phyloP scores from a whole-genome alignment of 2,329 filamentous ascomycete species.

The Colletotrichum musicola region DNA sequence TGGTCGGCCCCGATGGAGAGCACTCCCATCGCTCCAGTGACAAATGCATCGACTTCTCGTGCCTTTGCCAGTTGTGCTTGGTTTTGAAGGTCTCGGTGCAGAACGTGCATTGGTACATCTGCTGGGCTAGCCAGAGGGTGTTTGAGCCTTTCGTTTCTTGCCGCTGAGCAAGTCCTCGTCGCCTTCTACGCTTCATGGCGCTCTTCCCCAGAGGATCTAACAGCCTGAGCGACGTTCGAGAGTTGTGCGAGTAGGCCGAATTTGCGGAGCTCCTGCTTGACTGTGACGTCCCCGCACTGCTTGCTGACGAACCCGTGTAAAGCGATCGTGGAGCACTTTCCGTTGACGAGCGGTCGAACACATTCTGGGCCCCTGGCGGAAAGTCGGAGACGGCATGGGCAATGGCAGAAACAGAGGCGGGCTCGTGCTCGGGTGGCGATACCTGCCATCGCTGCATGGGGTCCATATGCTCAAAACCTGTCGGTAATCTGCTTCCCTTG shows the following conservation, averaged over 20 bases:
- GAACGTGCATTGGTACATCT: conserved; percentile 58
- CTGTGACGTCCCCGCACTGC: conserved; percentile 38
- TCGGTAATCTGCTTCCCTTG: not conserved
- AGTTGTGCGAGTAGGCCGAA: conserved; percentile 37
- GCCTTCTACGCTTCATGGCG: conserved; percentile 12
- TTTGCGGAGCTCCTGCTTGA: conserved; percentile 38
- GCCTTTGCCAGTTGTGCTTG: conserved; percentile 62
- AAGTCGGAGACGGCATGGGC: conserved; percentile 36
- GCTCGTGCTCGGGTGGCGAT: conserved; percentile 44
- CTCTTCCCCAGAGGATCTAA: conserved; percentile 7
- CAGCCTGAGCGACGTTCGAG: not conserved
- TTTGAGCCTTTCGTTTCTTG: conserved; percentile 3
- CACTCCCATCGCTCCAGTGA: conserved; percentile 61
- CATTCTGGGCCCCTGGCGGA: not conserved
- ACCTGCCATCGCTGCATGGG: conserved; percentile 39
- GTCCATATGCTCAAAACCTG: conserved; percentile 25
- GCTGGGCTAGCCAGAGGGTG: conserved; percentile 14
- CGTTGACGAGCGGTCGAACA: conserved; percentile 8
- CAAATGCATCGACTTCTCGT: conserved; percentile 62
- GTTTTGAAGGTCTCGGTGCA: conserved; percentile 60
- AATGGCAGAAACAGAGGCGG: conserved; percentile 41
- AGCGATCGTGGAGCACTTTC: conserved; percentile 20
- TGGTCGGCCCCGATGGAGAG: conserved; percentile 41
- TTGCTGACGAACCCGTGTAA: conserved; percentile 39
- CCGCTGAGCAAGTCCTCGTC: conserved; percentile 3